Conservation (phyloP, 345 rosid species). For the Eucalyptus erythrocorys region DNA sequence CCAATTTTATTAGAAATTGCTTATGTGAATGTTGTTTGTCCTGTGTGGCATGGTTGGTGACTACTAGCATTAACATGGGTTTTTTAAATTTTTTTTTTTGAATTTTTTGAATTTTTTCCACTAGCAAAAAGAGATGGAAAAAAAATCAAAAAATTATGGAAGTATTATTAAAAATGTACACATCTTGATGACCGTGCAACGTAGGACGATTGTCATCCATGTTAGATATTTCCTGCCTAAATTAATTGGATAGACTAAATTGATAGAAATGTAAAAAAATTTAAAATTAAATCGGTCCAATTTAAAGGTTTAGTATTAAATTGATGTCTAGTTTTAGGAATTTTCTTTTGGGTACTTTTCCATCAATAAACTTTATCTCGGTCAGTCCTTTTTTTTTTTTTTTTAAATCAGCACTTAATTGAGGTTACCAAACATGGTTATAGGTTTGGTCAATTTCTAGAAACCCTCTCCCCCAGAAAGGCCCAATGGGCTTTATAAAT, state of each 20-base stretch:
- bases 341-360: neutral
- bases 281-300: neutral
- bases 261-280: too few relatives aligned
- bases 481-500: neutral
- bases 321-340: neutral
- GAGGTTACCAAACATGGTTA: neutral
- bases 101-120: neutral
- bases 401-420: neutral
- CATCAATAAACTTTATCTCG: neutral
- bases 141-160: too few relatives aligned
- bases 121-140: neutral
- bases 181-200: rapidly evolving
- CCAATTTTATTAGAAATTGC: neutral
- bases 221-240: too few relatives aligned
- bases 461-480: neutral
- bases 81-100: too few relatives aligned
- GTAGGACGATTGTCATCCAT: rapidly evolving
- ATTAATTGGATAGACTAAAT: too few relatives aligned
- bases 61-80: too few relatives aligned
- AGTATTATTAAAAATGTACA: too few relatives aligned
- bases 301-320: too few relatives aligned
- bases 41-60: too few relatives aligned
- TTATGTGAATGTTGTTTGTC: neutral
- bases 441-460: neutral
- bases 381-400: neutral